phyloP scores from a whole-genome alignment of 805 yeast species.

The Lachancea dasiensis region DNA sequence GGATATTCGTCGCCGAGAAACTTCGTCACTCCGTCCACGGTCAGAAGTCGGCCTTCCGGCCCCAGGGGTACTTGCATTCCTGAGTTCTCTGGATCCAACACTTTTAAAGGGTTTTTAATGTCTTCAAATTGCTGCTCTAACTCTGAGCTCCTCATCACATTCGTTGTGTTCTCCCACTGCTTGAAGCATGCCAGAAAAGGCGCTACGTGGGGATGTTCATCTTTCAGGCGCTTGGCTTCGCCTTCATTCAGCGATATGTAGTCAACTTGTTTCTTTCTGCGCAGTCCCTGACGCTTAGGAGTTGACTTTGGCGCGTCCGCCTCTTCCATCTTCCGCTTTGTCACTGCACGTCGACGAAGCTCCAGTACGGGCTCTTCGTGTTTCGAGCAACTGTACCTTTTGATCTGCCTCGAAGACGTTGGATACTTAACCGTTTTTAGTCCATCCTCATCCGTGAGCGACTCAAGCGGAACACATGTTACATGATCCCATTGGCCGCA shows the following conservation, averaged over 20 bases:
- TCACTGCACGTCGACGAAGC: neutral
- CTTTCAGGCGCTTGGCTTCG: slow-evolving; percentile 43
- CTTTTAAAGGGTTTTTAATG: slow-evolving; percentile 18
- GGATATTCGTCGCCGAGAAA: slow-evolving; percentile 55
- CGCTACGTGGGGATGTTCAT: slow-evolving; percentile 54
- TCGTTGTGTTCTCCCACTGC: slow-evolving; percentile 17
- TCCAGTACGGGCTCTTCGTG: slow-evolving; percentile 12
- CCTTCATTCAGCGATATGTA: slow-evolving; percentile 79
- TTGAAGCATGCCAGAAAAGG: slow-evolving; percentile 21
- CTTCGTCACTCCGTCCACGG: slow-evolving; percentile 30
- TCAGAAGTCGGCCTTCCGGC: slow-evolving; percentile 13
- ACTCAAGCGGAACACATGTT: slow-evolving; percentile 16
- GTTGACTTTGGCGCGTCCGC: neutral
- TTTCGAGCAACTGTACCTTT: slow-evolving; percentile 12
- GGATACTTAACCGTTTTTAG: slow-evolving; percentile 5
- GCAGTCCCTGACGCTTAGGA: slow-evolving; percentile 45
- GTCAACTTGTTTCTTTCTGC: slow-evolving; percentile 56
- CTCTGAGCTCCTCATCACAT: slow-evolving; percentile 12
- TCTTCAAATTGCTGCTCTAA: slow-evolving; percentile 17
- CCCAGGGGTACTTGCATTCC: slow-evolving; percentile 18
- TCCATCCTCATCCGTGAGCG: slow-evolving; percentile 4
- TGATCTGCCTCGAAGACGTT: slow-evolving; percentile 9
- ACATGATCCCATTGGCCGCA: slow-evolving; percentile 23
- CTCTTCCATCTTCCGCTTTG: slow-evolving; percentile 1
- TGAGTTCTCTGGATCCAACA: slow-evolving; percentile 20